These are phyloP conservation scores for Zalaria sp. DNA, from an alignment of 2,329 filamentous ascomycete genomes.

Conservation along the genomic window DNA sequence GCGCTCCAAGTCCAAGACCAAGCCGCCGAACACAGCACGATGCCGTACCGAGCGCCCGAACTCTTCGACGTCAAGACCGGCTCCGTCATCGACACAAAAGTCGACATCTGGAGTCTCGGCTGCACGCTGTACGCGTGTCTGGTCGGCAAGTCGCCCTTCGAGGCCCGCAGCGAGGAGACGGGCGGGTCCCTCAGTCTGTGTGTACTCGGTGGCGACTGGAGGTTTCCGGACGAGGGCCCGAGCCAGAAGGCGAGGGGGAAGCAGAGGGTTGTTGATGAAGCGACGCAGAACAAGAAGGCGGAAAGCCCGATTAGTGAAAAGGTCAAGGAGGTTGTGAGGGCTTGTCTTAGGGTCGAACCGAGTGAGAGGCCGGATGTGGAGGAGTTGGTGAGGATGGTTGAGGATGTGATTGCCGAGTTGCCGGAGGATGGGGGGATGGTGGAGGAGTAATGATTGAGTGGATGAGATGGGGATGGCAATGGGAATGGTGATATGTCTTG, in stretches of 20 bases:
- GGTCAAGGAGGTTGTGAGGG: slow-evolving; percentile 76
- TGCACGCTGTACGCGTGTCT: slow-evolving; percentile 97
- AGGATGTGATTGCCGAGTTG: slow-evolving; percentile 48
- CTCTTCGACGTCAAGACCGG: slow-evolving; percentile 96
- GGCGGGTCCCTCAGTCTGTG: slow-evolving; percentile 87
- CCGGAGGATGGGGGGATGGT: slow-evolving; percentile 42
- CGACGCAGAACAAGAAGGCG: slow-evolving; percentile 8
- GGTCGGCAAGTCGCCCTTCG: slow-evolving; percentile 92
- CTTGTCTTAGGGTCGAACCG: slow-evolving; percentile 76
- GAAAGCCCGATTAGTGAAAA: slow-evolving; percentile 57
- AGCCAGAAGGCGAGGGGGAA: slow-evolving; percentile 34
- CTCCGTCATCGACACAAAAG: slow-evolving; percentile 82
- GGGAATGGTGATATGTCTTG: no score
- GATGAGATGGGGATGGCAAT: background rate
- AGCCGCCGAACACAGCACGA: slow-evolving; percentile 91
- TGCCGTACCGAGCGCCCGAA: slow-evolving; percentile 96
- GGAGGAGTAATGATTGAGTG: background rate
- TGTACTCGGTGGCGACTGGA: slow-evolving; percentile 86
- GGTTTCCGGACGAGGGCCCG: slow-evolving; percentile 75
- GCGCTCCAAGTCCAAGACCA: slow-evolving; percentile 88
- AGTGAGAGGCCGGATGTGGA: slow-evolving; percentile 76
- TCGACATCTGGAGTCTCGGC: slow-evolving; percentile 94
- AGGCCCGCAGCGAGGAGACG: slow-evolving; percentile 89
- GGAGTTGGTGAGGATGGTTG: slow-evolving; percentile 67
- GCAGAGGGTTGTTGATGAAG: slow-evolving; percentile 27